These are phyloP conservation scores for Monosporascus sp. DNA, from an alignment of 2,329 filamentous ascomycete genomes.

Conservation along the genomic window DNA sequence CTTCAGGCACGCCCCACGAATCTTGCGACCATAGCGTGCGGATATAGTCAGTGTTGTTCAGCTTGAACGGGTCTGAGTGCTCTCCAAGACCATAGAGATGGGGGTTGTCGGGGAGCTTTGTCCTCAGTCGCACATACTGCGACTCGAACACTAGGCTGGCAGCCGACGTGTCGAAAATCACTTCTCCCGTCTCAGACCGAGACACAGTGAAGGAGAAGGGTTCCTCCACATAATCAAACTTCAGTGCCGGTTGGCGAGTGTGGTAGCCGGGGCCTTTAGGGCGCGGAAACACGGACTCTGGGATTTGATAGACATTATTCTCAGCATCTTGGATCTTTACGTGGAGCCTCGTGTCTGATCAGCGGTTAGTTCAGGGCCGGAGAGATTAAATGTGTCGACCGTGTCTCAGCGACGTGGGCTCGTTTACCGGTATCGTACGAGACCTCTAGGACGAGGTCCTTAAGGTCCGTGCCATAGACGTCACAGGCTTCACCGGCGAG, in stretches of 20 bases:
- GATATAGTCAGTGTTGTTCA: conserved; percentile 64
- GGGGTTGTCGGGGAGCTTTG: conserved; percentile 60
- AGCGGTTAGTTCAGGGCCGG: conserved; percentile 2
- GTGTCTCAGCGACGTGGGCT: no score
- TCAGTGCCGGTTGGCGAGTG: conserved; percentile 18
- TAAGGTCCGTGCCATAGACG: conserved; percentile 63
- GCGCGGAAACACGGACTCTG: conserved; percentile 61
- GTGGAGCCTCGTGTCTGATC: conserved; percentile 59
- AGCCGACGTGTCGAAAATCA: conserved; percentile 65
- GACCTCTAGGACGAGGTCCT: conserved; percentile 55
- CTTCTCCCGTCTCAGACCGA: conserved; percentile 34
- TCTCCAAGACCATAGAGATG: conserved; percentile 77
- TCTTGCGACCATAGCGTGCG: conserved; percentile 68
- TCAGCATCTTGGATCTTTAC: conserved; percentile 67
- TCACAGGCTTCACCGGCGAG: conserved; percentile 62
- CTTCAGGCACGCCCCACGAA: conserved; percentile 53
- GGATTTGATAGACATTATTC: conserved; percentile 70
- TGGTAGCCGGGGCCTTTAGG: conserved; percentile 30
- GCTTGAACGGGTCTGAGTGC: conserved; percentile 64
- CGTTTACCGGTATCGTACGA: conserved; percentile 52
- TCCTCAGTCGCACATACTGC: conserved; percentile 70
- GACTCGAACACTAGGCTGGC: conserved; percentile 67
- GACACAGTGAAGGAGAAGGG: conserved; percentile 38
- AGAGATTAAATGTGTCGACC: background rate
- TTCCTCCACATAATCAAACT: conserved; percentile 28